Conservation (phyloP, 208 protist species). For the Vickermania ingenoplastis region DNA sequence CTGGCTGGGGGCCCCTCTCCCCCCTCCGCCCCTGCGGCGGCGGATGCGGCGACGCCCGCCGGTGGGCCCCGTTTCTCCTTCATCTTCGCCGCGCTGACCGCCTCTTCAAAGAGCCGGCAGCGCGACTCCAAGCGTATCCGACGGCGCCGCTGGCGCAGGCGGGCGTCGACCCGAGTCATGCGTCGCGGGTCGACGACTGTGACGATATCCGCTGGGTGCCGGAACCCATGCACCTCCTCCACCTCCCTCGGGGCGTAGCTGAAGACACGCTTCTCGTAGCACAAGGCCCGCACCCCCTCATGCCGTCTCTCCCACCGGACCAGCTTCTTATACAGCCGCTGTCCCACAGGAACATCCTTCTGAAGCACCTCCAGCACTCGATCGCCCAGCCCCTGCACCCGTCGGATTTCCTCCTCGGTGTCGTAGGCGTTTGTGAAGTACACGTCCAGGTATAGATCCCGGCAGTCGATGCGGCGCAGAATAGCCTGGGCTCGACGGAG, state of each 20-base stretch:
- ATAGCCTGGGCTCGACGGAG: slow-evolving; percentile 16
- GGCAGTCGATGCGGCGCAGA: slow-evolving; percentile 19
- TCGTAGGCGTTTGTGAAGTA: not conserved
- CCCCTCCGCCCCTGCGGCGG: not conserved
- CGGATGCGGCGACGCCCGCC: not conserved
- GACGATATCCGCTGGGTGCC: not conserved
- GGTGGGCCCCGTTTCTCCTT: not conserved
- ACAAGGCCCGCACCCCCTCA: not conserved
- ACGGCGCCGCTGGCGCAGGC: not conserved
- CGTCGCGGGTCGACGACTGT: not conserved
- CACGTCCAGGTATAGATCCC: slow-evolving; percentile 25
- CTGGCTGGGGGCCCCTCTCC: no score
- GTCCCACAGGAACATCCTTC: no score
- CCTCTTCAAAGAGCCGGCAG: not conserved
- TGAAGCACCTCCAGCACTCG: not conserved
- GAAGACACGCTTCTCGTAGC: not conserved
- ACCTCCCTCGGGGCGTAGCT: not conserved
- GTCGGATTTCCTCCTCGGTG: not conserved
- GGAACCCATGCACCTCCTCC: not conserved
- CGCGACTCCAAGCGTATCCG: not conserved
- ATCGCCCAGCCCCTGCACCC: not conserved
- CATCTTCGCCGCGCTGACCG: not conserved
- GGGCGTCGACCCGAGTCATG: not conserved
- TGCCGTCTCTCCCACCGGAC: not conserved
- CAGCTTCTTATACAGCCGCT: not conserved